phyloP scores from a whole-genome alignment of 148 eudicot genomes.

The Heliamphora exappendiculata region DNA sequence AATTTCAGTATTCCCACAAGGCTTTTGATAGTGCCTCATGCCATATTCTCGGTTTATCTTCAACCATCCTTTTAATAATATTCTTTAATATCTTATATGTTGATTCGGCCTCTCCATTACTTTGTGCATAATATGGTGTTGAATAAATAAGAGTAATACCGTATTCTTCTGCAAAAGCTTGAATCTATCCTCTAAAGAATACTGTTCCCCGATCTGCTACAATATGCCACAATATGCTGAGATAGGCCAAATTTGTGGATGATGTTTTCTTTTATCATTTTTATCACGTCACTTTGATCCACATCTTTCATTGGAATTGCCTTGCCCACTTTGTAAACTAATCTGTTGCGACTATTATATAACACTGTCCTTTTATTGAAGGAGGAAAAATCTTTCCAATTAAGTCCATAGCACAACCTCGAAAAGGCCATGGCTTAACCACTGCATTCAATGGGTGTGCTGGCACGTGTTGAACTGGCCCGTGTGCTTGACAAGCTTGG shows the following conservation, averaged over 20 bases:
- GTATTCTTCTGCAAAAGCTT: neutral
- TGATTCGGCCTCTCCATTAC: neutral
- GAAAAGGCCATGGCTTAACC: neutral
- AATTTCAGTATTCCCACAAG: neutral
- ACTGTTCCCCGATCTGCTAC: neutral
- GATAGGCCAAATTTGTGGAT: neutral
- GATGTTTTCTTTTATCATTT: neutral
- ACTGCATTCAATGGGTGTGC: neutral
- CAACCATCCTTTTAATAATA: neutral
- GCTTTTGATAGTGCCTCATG: neutral
- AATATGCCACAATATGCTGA: neutral
- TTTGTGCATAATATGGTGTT: neutral
- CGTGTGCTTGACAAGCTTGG: neutral
- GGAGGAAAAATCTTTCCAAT: neutral
- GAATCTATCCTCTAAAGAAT: neutral
- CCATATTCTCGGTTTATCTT: neutral
- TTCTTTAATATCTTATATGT: neutral
- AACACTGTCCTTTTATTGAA: neutral
- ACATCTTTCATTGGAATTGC: neutral
- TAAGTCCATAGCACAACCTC: neutral
- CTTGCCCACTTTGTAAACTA: neutral
- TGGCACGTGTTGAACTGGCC: neutral
- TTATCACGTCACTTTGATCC: neutral
- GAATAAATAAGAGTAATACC: neutral
- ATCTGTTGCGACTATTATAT: neutral